Evolutionary conservation across 257 asterid species (phyloP).

Genomic region (Verbascum thapsus): DNA sequence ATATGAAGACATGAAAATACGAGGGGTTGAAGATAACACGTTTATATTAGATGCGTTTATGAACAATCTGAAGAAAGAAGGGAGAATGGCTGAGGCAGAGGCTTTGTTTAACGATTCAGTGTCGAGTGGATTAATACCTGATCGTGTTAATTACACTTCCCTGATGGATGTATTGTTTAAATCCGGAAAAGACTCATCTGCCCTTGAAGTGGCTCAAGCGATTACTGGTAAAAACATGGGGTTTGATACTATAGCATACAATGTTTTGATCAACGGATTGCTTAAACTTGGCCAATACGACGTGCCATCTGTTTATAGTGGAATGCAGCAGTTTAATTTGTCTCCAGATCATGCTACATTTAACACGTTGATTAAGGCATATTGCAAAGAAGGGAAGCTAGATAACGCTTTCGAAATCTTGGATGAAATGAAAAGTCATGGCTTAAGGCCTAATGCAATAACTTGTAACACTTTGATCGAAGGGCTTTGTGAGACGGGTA

Average conservation of each 20-base stretch:
- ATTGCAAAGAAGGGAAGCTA: slow-evolving; percentile 66
- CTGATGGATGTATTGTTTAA: slow-evolving; percentile 86
- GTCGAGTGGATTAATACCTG: slow-evolving; percentile 65
- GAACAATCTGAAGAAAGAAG: slow-evolving; percentile 63
- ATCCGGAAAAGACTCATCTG: slow-evolving; percentile 69
- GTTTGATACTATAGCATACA: slow-evolving; percentile 68
- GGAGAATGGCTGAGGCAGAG: slow-evolving; percentile 66
- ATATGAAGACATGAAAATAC: slow-evolving; percentile 65
- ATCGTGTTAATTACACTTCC: slow-evolving; percentile 75
- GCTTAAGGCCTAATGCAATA: slow-evolving; percentile 61
- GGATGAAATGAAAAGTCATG: slow-evolving; percentile 66
- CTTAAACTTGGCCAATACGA: slow-evolving; percentile 66
- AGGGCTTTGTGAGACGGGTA: slow-evolving; percentile 77
- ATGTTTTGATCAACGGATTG: slow-evolving; percentile 77
- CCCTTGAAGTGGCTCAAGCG: slow-evolving; percentile 72
- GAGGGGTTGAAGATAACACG: slow-evolving; percentile 58
- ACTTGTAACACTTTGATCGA: slow-evolving; percentile 63
- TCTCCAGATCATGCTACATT: slow-evolving; percentile 74
- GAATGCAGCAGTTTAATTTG: slow-evolving; percentile 59
- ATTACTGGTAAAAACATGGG: slow-evolving; percentile 53
- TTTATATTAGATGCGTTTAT: slow-evolving; percentile 63
- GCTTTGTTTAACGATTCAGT: slow-evolving; percentile 48
- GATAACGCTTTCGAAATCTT: slow-evolving; percentile 56
- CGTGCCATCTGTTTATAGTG: slow-evolving; percentile 58
- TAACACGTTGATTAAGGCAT: slow-evolving; percentile 67